Percentiles rank a stretch among this genome's conserved stretches.
phyloP scores from a whole-genome alignment of 2,329 filamentous ascomycete species.

The Monilinia aucupariae region DNA sequence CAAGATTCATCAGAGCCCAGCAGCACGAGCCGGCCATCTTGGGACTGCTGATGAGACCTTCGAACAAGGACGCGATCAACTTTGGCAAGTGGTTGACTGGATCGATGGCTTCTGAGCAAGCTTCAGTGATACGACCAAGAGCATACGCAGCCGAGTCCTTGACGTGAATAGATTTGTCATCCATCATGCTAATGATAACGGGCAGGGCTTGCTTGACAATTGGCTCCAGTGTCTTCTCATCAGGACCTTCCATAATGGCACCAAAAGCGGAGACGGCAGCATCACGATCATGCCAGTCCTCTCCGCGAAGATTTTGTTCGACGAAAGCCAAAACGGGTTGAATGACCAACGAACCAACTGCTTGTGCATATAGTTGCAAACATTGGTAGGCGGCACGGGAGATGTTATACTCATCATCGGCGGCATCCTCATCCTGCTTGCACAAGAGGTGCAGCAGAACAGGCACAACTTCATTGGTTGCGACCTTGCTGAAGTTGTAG shows the following conservation, averaged over 20 bases:
- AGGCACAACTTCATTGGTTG: constrained; percentile 88
- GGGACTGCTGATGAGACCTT: constrained; percentile 79
- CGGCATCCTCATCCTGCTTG: constrained; percentile 95
- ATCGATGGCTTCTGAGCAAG: constrained; percentile 87
- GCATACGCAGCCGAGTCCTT: constrained; percentile 95
- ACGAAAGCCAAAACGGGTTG: constrained; percentile 85
- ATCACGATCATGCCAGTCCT: constrained; percentile 93
- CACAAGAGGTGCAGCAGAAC: constrained; percentile 84
- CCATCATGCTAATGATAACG: constrained; percentile 85
- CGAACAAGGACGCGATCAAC: constrained; percentile 83
- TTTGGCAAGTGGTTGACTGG: constrained; percentile 74
- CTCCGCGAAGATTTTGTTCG: constrained; percentile 79
- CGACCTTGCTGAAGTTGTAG: constrained; percentile 93
- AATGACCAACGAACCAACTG: constrained; percentile 79
- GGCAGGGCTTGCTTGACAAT: constrained; percentile 93
- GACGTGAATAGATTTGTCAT: constrained; percentile 82
- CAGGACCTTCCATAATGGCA: constrained; percentile 97
- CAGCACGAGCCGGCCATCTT: constrained; percentile 99
- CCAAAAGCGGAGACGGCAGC: constrained; percentile 96
- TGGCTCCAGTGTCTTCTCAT: constrained; percentile 84
- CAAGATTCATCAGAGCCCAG: constrained; percentile 98
- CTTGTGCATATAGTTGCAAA: constrained; percentile 89
- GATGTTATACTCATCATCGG: constrained; percentile 96
- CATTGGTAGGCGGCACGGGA: constrained; percentile 95
- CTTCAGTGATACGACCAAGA: constrained; percentile 91